Conservation (phyloP, 2,329 filamentous ascomycete genomes). For the Cladosporium oxysporum region DNA sequence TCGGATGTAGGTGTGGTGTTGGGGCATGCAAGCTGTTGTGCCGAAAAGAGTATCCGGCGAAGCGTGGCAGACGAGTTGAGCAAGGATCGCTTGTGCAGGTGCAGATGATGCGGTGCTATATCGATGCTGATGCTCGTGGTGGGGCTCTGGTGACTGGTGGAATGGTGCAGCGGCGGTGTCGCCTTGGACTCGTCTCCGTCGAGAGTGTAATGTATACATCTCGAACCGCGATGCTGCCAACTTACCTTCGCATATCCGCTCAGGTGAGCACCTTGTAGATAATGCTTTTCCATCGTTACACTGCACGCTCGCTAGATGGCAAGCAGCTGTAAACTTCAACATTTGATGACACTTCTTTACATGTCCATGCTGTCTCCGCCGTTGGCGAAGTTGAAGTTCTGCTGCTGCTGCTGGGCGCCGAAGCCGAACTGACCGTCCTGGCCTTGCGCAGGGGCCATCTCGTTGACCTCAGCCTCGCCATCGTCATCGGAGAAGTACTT, state of each 20-base stretch:
- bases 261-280: constrained; percentile 7
- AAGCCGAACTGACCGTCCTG: constrained; percentile 80
- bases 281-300: constrained; percentile 7
- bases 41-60: constrained; percentile 13
- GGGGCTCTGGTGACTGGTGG: constrained; percentile 8
- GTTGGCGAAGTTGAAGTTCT: constrained; percentile 92
- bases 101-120: constrained; percentile 17
- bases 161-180: constrained; percentile 11
- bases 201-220: neutral
- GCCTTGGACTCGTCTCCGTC: neutral
- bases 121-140: constrained; percentile 21
- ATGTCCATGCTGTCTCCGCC: constrained; percentile 72
- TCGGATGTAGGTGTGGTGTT: constrained; percentile 7
- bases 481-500: constrained; percentile 99
- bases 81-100: constrained; percentile 20
- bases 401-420: constrained; percentile 69
- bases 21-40: constrained; percentile 15
- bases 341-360: constrained; percentile 27
- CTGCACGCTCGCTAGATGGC: neutral
- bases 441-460: constrained; percentile 70
- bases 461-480: constrained; percentile 78
- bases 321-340: constrained; percentile 11
- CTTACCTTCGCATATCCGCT: constrained; percentile 15
- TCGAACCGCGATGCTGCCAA: constrained; percentile 11
- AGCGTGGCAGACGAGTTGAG: constrained; percentile 23